A percentile compares a stretch with the other conserved stretches of the same genome.
Evolutionary conservation across 2,329 filamentous ascomycete genomes (phyloP).

Genomic region (Fusarium haematococcum): DNA sequence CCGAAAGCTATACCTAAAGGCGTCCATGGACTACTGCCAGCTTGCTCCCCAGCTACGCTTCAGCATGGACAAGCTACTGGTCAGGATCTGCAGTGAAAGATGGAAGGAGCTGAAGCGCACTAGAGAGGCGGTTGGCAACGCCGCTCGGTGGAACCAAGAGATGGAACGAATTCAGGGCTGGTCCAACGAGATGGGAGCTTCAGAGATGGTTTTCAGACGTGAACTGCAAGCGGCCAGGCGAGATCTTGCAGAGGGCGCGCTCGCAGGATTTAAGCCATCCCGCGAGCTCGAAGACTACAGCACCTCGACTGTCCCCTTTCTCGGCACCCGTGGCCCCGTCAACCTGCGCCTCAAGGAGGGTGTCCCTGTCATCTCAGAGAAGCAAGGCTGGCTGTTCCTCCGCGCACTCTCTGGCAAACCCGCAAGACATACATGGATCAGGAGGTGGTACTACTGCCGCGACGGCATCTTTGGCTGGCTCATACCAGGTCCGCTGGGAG

Average conservation of each 20-base stretch:
- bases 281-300: conserved; percentile 95
- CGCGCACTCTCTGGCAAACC: conserved; percentile 88
- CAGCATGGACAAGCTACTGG: conserved; percentile 86
- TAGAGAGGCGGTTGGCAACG: conserved; percentile 72
- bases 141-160: conserved; percentile 78
- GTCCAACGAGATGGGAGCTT: conserved; percentile 92
- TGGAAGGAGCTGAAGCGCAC: conserved; percentile 86
- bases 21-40: conserved; percentile 93
- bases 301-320: conserved; percentile 87
- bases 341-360: conserved; percentile 68
- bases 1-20: conserved; percentile 88
- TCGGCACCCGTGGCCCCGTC: conserved; percentile 77
- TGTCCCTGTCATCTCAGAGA: conserved; percentile 72
- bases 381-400: conserved; percentile 95
- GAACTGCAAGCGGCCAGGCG: conserved; percentile 84
- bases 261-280: conserved; percentile 80
- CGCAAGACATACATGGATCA: conserved; percentile 87
- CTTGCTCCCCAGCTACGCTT: conserved; percentile 87
- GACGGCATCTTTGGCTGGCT: conserved; percentile 97
- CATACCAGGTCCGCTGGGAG: conserved; percentile 84
- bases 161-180: conserved; percentile 94
- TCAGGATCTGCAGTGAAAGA: conserved; percentile 85
- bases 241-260: conserved; percentile 83
- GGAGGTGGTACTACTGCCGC: conserved; percentile 95
- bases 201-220: conserved; percentile 84